Base-by-base conservation (phyloP, 768 basidiomycete species). In the Lactarius trivialis region DNA sequence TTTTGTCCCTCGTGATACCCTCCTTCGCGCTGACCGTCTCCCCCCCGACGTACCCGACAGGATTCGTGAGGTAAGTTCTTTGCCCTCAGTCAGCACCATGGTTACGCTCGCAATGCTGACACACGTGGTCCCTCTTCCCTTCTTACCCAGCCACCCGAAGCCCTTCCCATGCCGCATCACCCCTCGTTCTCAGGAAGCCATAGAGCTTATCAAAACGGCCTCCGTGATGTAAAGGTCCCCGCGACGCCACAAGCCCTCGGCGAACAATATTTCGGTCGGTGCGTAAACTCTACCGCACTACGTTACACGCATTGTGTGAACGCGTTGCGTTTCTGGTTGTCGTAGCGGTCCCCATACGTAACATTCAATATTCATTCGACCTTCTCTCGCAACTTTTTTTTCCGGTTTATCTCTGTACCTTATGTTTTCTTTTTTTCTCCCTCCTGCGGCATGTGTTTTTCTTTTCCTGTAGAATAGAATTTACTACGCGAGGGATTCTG, bases 151-250 rank as follows among this genome's bases (percentile, higher is more conserved):
- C 39, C 64, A 65, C 33, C 64, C 64, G 24, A 65, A 65, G 28
- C 61, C 64, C 1, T 65, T 65, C 53, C 61, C 61, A 24, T 58
- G 57, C 15, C 61, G 61, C 19, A 30, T 65, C 56, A 45, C 53
- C 17, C 48, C 63, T 30, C 64, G 64, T 12, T 64, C 61, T n/a
- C 61, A 34, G 17, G 64, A 57, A 9, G 45, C 56, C 2, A 37
- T 37, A 17, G 64, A 65, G 32, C 56, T 65, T 33, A 58, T 63
- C 39, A 65, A 37, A 34, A 56, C 56, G n/a, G 64, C 61, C 4
- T 49, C 48, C 7, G 1, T 37, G 36, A 15, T 58, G 55, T 65
- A 54, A 65, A 51, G 21, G 24, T 26, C 12, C 45, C 45, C 45
- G 11, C 32, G 21, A 21, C 26, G 45, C n/a, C 41, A 2, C 19